Evolutionary conservation across 2,329 filamentous ascomycete genomes (phyloP).

Genomic region (Westerdykella aurantiaca): DNA sequence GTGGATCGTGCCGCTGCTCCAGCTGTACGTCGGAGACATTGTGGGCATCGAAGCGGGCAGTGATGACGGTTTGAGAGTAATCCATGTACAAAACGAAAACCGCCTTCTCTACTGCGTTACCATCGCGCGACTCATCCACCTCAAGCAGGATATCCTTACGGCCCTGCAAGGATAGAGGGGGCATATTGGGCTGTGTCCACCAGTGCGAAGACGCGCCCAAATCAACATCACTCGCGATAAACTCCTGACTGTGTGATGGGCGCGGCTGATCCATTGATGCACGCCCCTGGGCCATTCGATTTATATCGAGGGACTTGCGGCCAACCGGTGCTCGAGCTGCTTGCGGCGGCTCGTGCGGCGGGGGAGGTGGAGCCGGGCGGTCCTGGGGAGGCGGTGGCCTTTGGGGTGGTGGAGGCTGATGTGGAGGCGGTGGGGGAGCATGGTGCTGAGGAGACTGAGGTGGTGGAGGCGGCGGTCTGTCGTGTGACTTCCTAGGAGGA

Average conservation of each 20-base stretch:
- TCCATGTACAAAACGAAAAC: slow-evolving; percentile 89
- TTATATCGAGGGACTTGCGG: slow-evolving; percentile 61
- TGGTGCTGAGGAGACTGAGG: slow-evolving; percentile 31
- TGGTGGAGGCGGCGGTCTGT: slow-evolving; percentile 32
- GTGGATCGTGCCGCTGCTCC: slow-evolving; percentile 80
- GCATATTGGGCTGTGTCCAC: slow-evolving; percentile 77
- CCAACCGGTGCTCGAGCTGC: slow-evolving; percentile 32
- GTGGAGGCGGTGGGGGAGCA: slow-evolving; percentile 33
- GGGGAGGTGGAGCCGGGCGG: slow-evolving; percentile 24
- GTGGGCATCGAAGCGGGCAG: slow-evolving; percentile 68
- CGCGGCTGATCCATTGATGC: slow-evolving; percentile 71
- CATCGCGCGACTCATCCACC: slow-evolving; percentile 69
- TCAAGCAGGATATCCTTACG: slow-evolving; percentile 80
- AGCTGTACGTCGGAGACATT: slow-evolving; percentile 67
- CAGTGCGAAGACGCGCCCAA: slow-evolving; percentile 68
- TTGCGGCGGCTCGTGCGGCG: slow-evolving; percentile 37
- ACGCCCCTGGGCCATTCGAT: slow-evolving; percentile 48
- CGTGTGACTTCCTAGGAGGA: slow-evolving; percentile 32
- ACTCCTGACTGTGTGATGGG: slow-evolving; percentile 70
- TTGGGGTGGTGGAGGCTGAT: slow-evolving; percentile 8
- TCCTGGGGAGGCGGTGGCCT: slow-evolving; percentile 18
- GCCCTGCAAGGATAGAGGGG: slow-evolving; percentile 75
- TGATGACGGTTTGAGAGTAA: slow-evolving; percentile 91
- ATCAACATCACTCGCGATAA: slow-evolving; percentile 83
- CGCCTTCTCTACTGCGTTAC: slow-evolving; percentile 70